phyloP scores from a whole-genome alignment of 805 yeast species.

The Jamesozyma jinghongensis region DNA sequence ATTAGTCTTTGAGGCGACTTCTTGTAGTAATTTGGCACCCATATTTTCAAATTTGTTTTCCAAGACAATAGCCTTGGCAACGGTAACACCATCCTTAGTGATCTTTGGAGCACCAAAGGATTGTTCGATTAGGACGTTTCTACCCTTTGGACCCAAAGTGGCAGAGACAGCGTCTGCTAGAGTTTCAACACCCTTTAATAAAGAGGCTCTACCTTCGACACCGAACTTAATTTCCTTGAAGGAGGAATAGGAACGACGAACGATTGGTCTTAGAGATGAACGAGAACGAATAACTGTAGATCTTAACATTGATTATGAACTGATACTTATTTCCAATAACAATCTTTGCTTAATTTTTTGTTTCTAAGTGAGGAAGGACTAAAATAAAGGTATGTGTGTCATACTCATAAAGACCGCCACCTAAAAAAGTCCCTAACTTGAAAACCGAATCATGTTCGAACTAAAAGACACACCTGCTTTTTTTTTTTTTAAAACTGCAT shows the following conservation, averaged over 20 bases:
- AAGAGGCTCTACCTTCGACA: constrained; percentile 93
- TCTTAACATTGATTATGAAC: constrained; percentile 16
- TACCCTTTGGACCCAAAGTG: constrained; percentile 95
- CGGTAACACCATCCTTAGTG: constrained; percentile 98
- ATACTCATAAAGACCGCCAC: too few relatives aligned
- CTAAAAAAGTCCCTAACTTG: too few relatives aligned
- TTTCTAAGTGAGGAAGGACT: too few relatives aligned
- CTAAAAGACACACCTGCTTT: too few relatives aligned
- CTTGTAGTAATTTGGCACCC: constrained; percentile 93
- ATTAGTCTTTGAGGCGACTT: constrained; percentile 94
- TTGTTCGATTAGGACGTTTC: constrained; percentile 94
- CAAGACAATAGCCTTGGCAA: constrained; percentile 75
- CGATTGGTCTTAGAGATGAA: constrained; percentile 8
- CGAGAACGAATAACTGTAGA: constrained; percentile 13
- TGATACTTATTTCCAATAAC: constrained; percentile 21
- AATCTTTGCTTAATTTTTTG: too few relatives aligned
- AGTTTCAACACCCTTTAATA: constrained; percentile 86
- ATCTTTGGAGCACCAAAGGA: constrained; percentile 94
- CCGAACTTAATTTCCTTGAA: constrained; percentile 96
- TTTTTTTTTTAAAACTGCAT: too few relatives aligned
- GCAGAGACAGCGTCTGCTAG: constrained; percentile 95
- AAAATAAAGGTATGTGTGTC: too few relatives aligned
- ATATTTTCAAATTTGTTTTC: constrained; percentile 90
- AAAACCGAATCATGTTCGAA: too few relatives aligned
- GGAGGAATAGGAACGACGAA: constrained; percentile 31